Evolutionary conservation across 2,329 filamentous ascomycete species (phyloP), one percentile per base, ranked within the genome.

Genomic region (Colletotrichum theobromicola): DNA sequence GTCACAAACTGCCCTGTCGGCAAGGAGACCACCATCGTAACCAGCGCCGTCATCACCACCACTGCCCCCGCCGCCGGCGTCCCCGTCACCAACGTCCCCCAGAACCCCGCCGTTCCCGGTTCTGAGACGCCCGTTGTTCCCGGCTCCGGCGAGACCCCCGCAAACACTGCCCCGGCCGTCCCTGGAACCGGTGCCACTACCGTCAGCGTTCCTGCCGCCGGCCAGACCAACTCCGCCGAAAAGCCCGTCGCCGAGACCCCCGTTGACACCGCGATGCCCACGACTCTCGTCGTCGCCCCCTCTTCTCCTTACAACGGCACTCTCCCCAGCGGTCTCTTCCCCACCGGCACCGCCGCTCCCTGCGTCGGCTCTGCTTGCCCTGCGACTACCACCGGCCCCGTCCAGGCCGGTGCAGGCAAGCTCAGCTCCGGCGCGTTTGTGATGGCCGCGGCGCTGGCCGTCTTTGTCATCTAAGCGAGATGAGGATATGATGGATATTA

Each of bases 1-100:
- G 74, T 78, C 34, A 58, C 76, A 32, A 61, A 81, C 77, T 81
- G 81, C 78, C 76, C 78, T 50, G 70, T 62, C 9, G n/a, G 65
- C 10, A 60, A 46, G 24, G 50, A 67, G 34, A 74, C 73, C 1
- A 70, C 76, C 34, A 37, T 68, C 67, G 77, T 84, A 74, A 81
- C 79, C 72, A 87, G 86, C 5, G 81, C 85, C 76, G 80, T 81
- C 4, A 82, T 88, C 55, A 77, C 84, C 12, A 69, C 73, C 37
- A 57, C 55, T 12, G 58, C 65, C 18, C 71, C 60, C 13, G 60
- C 21, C 21, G 37, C 58, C 10, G 67, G 37, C 5, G 37, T 69
- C 3, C 67, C 73, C 9, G 53, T 67, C 9, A 72, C 57, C 63
- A 53, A 70, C n/a, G 63, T 67, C 2, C 60, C 75, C 37, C 70